Base-by-base conservation (phyloP, 1,284 basidiomycete species). In the Puccinia hordei region DNA sequence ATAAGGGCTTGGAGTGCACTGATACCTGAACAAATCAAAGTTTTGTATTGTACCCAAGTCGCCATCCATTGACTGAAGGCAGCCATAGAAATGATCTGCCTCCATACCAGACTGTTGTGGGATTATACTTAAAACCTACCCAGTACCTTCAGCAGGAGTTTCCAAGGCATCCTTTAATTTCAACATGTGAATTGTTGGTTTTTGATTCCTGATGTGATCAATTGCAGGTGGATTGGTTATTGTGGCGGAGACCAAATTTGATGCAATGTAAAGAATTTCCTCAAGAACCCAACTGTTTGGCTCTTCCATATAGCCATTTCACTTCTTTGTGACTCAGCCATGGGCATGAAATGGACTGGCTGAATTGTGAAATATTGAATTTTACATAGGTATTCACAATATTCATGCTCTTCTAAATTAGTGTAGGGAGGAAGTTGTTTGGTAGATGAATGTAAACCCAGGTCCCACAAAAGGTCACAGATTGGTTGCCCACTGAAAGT, bases 31-130 rank as follows among this genome's bases (percentile, higher is more conserved):
- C 24, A 2, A 33, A 27, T 74, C 63, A 9, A 46, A 74, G 55
- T 74, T 74, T 15, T 44, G 73, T 24, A 74, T 38, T 5, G 55
- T 74, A 15, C 73, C 73, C 13, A 74, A 33, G 41, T 74, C 55
- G 24, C 73, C 57, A 24, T 74, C 73, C 53, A 74, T 59, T 22
- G 27, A 35, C 41, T 74, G 73, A 17, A 74, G 38, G 10, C 41
- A 35, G n/a, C 30, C 44, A 51, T 46, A 41, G 53, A 73, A 73
- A 55, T 55, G 24, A 13, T 73, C 53, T 12, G 38, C n/a, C n/a
- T 51, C 33, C 69, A 73, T 27, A 24, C 69, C 69, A 24, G 53
- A 30, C 44, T 73, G 69, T 49, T 73, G 5, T 4, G 53, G 27
- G 24, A 73, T n/a, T 13, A 24, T 30, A 33, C 51, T 13, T 10